Conservation (phyloP, 2,329 filamentous ascomycete genomes). For the Verticillium nubilum region DNA sequence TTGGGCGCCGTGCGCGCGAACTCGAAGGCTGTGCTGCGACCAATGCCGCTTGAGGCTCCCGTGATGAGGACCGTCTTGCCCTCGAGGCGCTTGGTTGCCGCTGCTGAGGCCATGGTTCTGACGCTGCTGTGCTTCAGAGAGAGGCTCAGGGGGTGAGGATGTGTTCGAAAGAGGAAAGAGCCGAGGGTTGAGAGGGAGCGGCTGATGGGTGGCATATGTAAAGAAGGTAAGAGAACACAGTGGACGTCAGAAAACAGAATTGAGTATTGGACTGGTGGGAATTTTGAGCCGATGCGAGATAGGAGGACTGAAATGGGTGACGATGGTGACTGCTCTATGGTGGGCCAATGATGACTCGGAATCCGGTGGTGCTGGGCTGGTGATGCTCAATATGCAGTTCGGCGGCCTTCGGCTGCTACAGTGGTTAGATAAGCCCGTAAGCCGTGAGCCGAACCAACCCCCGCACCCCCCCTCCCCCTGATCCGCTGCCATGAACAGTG, state of each 20-base stretch:
- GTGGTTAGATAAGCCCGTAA: not conserved
- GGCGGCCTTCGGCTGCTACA: not conserved
- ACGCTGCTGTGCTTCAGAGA: not conserved
- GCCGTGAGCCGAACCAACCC: not conserved
- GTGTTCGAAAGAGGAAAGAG: slow-evolving; percentile 3
- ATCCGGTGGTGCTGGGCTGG: no score
- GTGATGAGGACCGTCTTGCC: slow-evolving; percentile 93
- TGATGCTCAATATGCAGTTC: not conserved
- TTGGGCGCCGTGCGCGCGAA: slow-evolving; percentile 82
- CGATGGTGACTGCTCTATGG: not conserved
- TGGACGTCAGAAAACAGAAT: not conserved
- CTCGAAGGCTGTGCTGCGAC: slow-evolving; percentile 75
- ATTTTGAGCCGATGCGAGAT: no score
- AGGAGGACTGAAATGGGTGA: not conserved
- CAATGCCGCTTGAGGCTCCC: slow-evolving; percentile 90
- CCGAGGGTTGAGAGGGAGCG: not conserved
- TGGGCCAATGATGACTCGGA: not conserved
- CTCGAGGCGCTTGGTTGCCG: slow-evolving; percentile 75
- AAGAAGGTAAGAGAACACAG: not conserved
- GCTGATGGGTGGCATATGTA: not conserved
- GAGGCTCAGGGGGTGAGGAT: slow-evolving; percentile 4
- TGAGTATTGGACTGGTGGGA: not conserved
- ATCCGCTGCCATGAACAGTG: no score
- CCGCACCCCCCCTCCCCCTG: no score
- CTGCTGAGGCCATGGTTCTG: slow-evolving; percentile 45